Evolutionary conservation across 2,329 filamentous ascomycete genomes (phyloP), one percentile per base, ranked within the genome.

Genomic region (Neofusicoccum kwambonambiense): DNA sequence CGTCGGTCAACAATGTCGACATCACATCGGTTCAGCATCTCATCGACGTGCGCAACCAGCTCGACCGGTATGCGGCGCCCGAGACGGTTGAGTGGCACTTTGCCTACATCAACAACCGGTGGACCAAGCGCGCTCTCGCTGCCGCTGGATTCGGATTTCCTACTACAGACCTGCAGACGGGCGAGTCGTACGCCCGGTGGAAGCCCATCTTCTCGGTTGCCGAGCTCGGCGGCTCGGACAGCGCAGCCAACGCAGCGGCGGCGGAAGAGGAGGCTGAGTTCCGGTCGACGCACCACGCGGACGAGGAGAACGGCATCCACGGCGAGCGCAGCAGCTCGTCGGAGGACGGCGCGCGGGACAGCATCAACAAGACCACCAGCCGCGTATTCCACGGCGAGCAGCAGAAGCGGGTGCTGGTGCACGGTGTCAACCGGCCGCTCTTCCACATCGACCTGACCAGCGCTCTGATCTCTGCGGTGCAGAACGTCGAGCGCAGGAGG

Each of bases 161-260:
- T 2, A 87, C 87, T 0, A 79, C 83, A 0, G 71, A 80, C 12
- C 82, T 81, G 6, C 80, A 77, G 64, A 75, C 73, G 13, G 83
- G 81, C 65, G 83, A 80, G 1, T 77, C 82, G 6, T 85, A 86
- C 70, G 83, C 86, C 68, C 86, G 91, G 66, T 98, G 93, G 94
- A 93, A 92, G 75, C 91, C 93, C n/a, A 93, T 98, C 69, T 98
- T 97, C 82, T 93, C 88, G 73, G 92, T 98, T 22, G 92, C 94
- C 2, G 92, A 97, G 73, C 88, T 96, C 68, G 88, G 92, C 67
- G 90, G 92, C 19, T 80, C 82, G 4, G 79, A 87, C 62, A 91
- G 89, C 4, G 90, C 90, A 0, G 89, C 90, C 1, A 87, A 87
- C 0, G 82, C 82, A 7, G 91, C 90, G 0, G 89, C 93, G 70